Evolutionary conservation across 768 basidiomycete species (phyloP).

Genomic region (Kwoniella europaea): DNA sequence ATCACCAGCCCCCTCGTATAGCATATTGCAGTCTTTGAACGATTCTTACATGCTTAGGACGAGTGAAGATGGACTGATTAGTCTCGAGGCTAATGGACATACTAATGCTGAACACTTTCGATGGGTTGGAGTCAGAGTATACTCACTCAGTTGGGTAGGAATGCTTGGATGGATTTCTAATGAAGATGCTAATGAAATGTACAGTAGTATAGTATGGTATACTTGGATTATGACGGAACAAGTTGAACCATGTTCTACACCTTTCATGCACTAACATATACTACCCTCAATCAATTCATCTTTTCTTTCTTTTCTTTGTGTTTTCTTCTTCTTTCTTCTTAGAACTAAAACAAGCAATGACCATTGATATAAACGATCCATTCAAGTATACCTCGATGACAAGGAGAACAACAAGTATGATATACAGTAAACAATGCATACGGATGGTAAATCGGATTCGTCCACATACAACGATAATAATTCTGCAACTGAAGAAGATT

Average conservation of each 20-base stretch:
- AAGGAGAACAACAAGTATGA: neutral
- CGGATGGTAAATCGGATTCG: slow-evolving; percentile 1
- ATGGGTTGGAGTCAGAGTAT: no score
- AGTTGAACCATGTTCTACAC: slow-evolving; percentile 8
- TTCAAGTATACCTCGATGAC: neutral
- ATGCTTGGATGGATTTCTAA: neutral
- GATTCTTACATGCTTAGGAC: neutral
- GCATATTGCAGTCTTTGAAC: neutral
- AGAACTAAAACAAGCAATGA: neutral
- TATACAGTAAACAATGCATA: neutral
- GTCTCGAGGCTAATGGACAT: neutral
- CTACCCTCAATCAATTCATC: neutral
- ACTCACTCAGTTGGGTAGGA: neutral
- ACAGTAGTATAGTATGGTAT: neutral
- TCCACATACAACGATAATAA: neutral
- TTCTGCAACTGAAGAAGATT: neutral
- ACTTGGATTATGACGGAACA: neutral
- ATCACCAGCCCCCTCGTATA: neutral
- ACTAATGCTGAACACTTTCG: neutral
- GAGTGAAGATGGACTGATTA: neutral
- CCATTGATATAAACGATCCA: neutral
- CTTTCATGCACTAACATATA: neutral
- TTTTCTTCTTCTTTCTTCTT: neutral
- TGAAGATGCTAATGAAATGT: neutral
- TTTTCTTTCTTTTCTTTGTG: neutral